Conservation (phyloP, 1,139 yeast genomes). For the Wickerhamomyces sp. region DNA sequence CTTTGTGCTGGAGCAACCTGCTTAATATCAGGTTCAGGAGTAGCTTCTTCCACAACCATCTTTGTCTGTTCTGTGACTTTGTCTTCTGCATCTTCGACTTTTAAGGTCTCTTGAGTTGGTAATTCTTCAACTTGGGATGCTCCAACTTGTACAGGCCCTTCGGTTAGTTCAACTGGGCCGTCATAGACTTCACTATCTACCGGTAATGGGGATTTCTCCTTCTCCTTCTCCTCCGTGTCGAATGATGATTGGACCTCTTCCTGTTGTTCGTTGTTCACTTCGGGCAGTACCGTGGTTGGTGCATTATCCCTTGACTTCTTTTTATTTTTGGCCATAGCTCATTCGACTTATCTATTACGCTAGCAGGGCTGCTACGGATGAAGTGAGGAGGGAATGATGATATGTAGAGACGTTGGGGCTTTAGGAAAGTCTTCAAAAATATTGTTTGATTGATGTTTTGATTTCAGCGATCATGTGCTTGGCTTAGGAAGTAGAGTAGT, state of each 20-base stretch:
- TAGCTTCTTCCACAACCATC: neutral
- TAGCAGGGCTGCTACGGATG: too few relatives aligned
- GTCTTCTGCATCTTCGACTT: neutral
- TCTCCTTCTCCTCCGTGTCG: neutral
- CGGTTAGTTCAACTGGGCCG: neutral
- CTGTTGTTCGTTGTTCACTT: neutral
- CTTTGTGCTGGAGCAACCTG: slow-evolving; percentile 11
- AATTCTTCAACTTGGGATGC: neutral
- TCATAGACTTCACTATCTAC: neutral
- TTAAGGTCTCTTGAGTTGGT: neutral
- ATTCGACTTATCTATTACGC: neutral
- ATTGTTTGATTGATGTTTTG: too few relatives aligned
- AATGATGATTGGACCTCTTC: neutral
- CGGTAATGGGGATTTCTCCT: neutral
- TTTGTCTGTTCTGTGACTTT: too few relatives aligned
- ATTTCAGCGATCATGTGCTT: too few relatives aligned
- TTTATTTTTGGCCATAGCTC: neutral
- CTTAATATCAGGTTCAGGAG: neutral
- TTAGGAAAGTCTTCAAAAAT: too few relatives aligned
- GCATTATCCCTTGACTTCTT: neutral
- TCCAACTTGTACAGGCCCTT: neutral
- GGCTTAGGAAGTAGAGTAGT: too few relatives aligned
- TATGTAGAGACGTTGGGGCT: too few relatives aligned
- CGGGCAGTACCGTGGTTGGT: neutral
- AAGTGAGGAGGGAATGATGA: too few relatives aligned